Percentiles rank a stretch among this genome's conserved stretches.
Evolutionary conservation across 768 basidiomycete genomes (phyloP).

Genomic region (Lentinula sp.): DNA sequence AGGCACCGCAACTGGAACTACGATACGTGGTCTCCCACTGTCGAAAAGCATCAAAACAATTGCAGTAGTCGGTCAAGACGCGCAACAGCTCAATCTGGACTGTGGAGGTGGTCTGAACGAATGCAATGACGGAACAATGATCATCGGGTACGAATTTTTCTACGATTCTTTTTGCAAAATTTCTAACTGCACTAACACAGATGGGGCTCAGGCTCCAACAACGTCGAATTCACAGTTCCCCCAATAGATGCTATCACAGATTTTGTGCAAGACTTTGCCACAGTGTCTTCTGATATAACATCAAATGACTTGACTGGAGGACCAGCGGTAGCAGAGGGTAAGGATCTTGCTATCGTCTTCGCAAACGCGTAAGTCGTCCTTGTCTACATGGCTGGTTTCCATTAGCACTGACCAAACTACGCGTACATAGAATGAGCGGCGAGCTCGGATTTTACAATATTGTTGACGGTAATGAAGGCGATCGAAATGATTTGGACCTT

Average conservation of each 20-base stretch:
- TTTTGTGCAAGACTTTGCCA: conserved; percentile 31
- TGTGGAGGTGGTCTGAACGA: conserved; percentile 45
- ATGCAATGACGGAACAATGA: conserved; percentile 54
- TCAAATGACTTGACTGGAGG: conserved; percentile 36
- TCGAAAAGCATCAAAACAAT: conserved; percentile 45
- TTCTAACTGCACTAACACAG: conserved; percentile 14
- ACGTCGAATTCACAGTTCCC: conserved; percentile 36
- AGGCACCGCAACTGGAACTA: conserved; percentile 20
- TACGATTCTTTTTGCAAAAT: conserved; percentile 11
- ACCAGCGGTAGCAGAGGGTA: conserved; percentile 32
- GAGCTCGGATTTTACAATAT: conserved; percentile 50
- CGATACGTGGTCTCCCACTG: conserved; percentile 36
- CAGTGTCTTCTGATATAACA: conserved; percentile 31
- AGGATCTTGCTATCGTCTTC: conserved; percentile 56
- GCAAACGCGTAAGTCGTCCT: conserved; percentile 39
- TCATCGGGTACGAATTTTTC: conserved; percentile 41
- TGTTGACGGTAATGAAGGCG: conserved; percentile 59
- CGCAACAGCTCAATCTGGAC: conserved; percentile 39
- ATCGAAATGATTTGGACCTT: conserved; percentile 50
- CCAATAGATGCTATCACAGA: conserved; percentile 41
- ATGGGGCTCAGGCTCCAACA: conserved; percentile 48
- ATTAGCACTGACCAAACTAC: background rate
- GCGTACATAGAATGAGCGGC: conserved; percentile 35
- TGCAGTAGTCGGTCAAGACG: conserved; percentile 58
- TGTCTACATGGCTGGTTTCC: too few species aligned